Conservation (phyloP, 2,329 filamentous ascomycete species). For the Fusarium sterilihyphosum region DNA sequence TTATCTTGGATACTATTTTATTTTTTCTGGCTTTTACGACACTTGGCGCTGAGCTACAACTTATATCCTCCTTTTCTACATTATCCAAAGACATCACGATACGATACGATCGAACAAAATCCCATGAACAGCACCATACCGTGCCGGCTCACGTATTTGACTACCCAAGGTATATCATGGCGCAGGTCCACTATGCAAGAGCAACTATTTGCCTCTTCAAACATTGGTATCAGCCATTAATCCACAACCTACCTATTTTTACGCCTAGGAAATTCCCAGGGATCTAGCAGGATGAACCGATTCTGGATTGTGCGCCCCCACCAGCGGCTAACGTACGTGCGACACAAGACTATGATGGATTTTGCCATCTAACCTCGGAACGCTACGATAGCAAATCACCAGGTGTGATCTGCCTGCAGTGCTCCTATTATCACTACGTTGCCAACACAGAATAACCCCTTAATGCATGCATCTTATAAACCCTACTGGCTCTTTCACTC, state of each 20-base stretch:
- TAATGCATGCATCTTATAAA: background rate
- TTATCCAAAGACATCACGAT: constrained; percentile 5
- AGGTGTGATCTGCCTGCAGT: constrained; percentile 3
- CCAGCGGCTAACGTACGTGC: background rate
- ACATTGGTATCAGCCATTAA: background rate
- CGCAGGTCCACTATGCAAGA: background rate
- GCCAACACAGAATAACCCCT: constrained; percentile 1
- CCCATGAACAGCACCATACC: background rate
- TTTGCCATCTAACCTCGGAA: background rate
- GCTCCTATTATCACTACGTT: constrained; percentile 2
- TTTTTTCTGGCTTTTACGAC: background rate
- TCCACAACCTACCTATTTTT: background rate
- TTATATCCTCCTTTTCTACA: background rate
- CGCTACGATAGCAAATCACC: background rate
- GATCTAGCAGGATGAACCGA: background rate
- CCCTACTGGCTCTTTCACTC: background rate
- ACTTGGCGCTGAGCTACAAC: background rate
- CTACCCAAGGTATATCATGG: background rate
- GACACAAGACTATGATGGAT: background rate
- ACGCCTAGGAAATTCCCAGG: background rate
- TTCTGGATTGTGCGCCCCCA: background rate
- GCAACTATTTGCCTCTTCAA: background rate
- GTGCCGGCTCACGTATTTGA: background rate
- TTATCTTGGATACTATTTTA: background rate
- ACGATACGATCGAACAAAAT: background rate